phyloP scores from a whole-genome alignment of 768 basidiomycete genomes.

The Rhodotorula babjevae region DNA sequence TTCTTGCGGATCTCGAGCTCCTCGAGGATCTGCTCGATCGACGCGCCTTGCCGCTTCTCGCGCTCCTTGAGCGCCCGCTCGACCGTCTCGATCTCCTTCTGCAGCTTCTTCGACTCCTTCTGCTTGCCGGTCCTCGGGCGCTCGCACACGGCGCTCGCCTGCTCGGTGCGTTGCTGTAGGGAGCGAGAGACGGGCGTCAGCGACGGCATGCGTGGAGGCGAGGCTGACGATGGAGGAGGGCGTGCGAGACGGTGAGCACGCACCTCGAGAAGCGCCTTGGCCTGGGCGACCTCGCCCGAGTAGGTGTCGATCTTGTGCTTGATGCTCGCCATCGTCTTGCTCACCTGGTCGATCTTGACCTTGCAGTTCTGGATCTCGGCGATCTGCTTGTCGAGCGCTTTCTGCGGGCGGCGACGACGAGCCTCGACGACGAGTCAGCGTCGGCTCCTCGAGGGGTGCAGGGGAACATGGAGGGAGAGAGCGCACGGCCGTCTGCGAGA shows the following conservation, averaged over 20 bases:
- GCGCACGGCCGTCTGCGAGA: slow-evolving; percentile 50
- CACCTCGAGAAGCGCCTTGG: slow-evolving; percentile 64
- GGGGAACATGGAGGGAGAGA: not conserved
- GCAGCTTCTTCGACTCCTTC: slow-evolving; percentile 44
- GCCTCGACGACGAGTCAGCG: not conserved
- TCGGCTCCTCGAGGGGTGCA: no score
- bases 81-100: slow-evolving; percentile 62
- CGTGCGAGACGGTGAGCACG: not conserved
- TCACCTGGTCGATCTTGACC: not conserved
- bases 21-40: slow-evolving; percentile 69
- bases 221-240: no score
- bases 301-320: slow-evolving; percentile 15
- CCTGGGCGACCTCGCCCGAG: slow-evolving; percentile 49
- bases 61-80: slow-evolving; percentile 63
- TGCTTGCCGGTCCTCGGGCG: slow-evolving; percentile 48
- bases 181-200: slow-evolving; percentile 38
- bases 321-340: slow-evolving; percentile 1
- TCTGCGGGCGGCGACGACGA: not conserved
- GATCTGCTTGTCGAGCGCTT: not conserved
- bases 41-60: slow-evolving; percentile 68
- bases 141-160: slow-evolving; percentile 62
- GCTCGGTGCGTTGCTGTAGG: slow-evolving; percentile 59
- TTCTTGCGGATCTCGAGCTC: slow-evolving; percentile 64
- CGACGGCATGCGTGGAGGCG: no score
- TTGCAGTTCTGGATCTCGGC: no score